Percentiles rank a stretch among this genome's conserved stretches.
Evolutionary conservation across 2,329 filamentous ascomycete genomes (phyloP).

Genomic region (Dendryphion nanum): DNA sequence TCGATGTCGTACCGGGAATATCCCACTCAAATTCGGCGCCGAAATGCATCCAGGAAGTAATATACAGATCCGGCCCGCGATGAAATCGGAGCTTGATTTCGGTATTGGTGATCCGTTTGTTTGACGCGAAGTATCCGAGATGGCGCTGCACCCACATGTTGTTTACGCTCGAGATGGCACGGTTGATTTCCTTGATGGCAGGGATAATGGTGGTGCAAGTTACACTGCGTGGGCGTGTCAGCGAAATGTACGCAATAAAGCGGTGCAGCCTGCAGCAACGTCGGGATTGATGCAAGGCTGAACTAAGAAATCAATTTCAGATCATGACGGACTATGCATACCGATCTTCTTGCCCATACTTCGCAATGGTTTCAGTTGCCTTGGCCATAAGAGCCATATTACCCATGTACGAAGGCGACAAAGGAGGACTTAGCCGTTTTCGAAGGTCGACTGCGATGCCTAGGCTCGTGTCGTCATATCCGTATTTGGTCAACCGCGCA

Average conservation of each 20-base stretch:
- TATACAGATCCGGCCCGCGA: constrained; percentile 34
- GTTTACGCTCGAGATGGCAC: constrained; percentile 26
- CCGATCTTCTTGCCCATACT: constrained; percentile 25
- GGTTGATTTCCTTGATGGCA: constrained; percentile 25
- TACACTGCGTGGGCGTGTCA: constrained; percentile 18
- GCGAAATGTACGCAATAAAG: too few relatives aligned
- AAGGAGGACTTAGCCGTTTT: constrained; percentile 22
- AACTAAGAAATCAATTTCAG: too few relatives aligned
- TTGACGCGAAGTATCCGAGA: constrained; percentile 29
- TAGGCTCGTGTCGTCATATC: constrained; percentile 18
- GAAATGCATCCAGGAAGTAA: constrained; percentile 37
- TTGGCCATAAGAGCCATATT: constrained; percentile 33
- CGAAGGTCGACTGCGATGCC: constrained; percentile 32
- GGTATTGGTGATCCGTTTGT: constrained; percentile 28
- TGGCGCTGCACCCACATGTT: constrained; percentile 31
- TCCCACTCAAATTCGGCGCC: constrained; percentile 31
- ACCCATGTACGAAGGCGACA: constrained; percentile 26
- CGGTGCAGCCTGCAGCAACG: too few relatives aligned
- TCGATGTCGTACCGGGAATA: constrained; percentile 32
- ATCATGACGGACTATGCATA: constrained; percentile 17
- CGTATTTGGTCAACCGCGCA: constrained; percentile 14
- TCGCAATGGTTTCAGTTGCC: constrained; percentile 23
- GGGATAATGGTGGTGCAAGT: constrained; percentile 26
- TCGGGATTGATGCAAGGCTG: too few relatives aligned
- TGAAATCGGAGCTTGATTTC: constrained; percentile 27